A percentile compares a stretch with the other conserved stretches of the same genome.
These are phyloP conservation scores for Monotropa hypopitys DNA, from an alignment of 179 eudicot genomes.

Conservation along the genomic window DNA sequence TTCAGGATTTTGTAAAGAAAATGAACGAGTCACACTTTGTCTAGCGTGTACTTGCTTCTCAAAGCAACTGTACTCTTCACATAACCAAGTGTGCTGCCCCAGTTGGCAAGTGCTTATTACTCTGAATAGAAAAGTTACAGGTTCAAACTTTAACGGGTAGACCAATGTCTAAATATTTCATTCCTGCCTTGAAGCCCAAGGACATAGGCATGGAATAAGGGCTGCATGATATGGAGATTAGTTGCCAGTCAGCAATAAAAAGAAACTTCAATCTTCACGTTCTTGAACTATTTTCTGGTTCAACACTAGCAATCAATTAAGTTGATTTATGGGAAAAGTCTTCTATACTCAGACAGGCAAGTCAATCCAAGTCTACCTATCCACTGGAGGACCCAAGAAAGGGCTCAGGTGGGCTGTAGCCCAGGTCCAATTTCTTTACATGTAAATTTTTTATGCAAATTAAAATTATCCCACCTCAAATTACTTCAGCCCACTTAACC, in stretches of 20 bases:
- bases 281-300: background rate
- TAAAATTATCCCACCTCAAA: no score
- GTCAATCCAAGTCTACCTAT: background rate
- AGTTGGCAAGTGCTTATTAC: background rate
- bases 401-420: no score
- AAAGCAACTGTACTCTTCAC: background rate
- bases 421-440: no score
- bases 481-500: no score
- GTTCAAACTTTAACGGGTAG: background rate
- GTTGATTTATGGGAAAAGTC: background rate
- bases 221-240: background rate
- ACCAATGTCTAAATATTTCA: background rate
- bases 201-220: background rate
- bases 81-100: background rate
- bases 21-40: background rate
- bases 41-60: background rate
- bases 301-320: background rate
- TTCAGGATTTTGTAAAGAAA: background rate
- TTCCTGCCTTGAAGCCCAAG: background rate
- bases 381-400: no score
- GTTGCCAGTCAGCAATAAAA: background rate
- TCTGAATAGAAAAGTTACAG: background rate
- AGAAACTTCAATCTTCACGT: background rate
- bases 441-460: no score
- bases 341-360: background rate